Base-by-base conservation (phyloP, 345 rosid species). In the Brassica carinata region DNA sequence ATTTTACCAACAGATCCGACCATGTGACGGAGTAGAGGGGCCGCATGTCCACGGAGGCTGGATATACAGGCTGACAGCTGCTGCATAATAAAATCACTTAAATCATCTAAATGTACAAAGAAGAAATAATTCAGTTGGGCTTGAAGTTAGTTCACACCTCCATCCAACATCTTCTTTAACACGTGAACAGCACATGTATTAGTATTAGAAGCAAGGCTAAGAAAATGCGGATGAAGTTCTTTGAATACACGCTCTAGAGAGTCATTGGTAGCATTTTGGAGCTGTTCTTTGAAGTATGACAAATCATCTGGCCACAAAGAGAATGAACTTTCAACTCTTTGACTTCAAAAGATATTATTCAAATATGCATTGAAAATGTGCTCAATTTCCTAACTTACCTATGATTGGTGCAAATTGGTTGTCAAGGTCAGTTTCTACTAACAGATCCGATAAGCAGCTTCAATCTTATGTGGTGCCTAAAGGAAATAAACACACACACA, bases 181-280 rank as follows among this genome's bases (percentile, higher is more conserved):
- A 96, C 90, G 83, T 89, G 94, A 75, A 90, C 90, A 23, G 97
- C 90, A 70, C 89, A 91, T 34, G 85, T 74, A 70, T 90, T 23
- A 23, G 26, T 23, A 23, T 23, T 91, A 87, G 80, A 73, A 19
- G 97, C 78, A 61, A 96, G 90, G 72, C 63, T 79, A 51, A 92
- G 90, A 84, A 94, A 86, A 85, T 89, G 95, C 6, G 98, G 94
- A 79, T 81, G 87, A 78, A 96, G 94, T 86, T 96, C 98, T 53
- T 76, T 80, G 81, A 84, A 94, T 3, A 91, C 90, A 71, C 26
- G 26, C 26, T 23, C 26, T 23, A 23, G 26, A 23, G 26, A 23
- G 26, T 23, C 26, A 23, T 23, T 23, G 26, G 26, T 23, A 23
- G 26, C 26, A 23, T 23, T 23, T 23, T 23, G 26, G 26, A 23